A percentile compares a stretch with the other conserved stretches of the same genome.
phyloP scores from a whole-genome alignment of 225 moss, liverwort and hornwort genomes.

The Ulota crispa region DNA sequence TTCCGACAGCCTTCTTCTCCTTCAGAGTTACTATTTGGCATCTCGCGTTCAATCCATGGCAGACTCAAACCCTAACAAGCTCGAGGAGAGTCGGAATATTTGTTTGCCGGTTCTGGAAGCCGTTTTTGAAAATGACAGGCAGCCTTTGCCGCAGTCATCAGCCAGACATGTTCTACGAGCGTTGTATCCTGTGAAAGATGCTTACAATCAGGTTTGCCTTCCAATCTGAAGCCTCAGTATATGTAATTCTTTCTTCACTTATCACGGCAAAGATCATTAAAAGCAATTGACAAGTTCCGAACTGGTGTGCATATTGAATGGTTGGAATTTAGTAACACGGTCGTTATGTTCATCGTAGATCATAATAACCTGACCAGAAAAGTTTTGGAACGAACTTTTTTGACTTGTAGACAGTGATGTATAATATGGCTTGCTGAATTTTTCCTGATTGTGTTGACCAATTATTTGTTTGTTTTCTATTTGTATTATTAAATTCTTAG shows the following conservation, averaged over 20 bases:
- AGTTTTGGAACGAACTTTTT: background rate
- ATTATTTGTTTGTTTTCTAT: background rate
- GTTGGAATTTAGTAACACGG: background rate
- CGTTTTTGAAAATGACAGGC: slow-evolving; percentile 91
- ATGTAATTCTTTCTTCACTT: slow-evolving; percentile 1
- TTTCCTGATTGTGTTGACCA: background rate
- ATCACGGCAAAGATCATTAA: background rate
- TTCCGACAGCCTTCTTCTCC: slow-evolving; percentile 86
- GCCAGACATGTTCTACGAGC: slow-evolving; percentile 94
- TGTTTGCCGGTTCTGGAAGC: slow-evolving; percentile 86
- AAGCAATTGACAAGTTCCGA: slow-evolving; percentile 11
- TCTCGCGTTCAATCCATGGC: slow-evolving; percentile 64
- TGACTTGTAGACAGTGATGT: background rate
- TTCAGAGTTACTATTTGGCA: slow-evolving; percentile 88
- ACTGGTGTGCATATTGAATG: slow-evolving; percentile 4
- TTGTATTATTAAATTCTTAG: slow-evolving; percentile 12
- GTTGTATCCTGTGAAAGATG: slow-evolving; percentile 86
- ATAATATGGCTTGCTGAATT: slow-evolving; percentile 4
- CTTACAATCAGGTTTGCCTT: slow-evolving; percentile 91
- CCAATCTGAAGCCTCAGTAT: slow-evolving; percentile 16
- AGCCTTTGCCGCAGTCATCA: slow-evolving; percentile 89
- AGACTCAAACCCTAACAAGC: slow-evolving; percentile 56
- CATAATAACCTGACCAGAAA: background rate
- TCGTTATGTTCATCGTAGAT: slow-evolving; percentile 4
- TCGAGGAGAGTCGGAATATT: slow-evolving; percentile 71